Conservation (phyloP, 352 stramenopile genomes). For the Globisporangium nunn region DNA sequence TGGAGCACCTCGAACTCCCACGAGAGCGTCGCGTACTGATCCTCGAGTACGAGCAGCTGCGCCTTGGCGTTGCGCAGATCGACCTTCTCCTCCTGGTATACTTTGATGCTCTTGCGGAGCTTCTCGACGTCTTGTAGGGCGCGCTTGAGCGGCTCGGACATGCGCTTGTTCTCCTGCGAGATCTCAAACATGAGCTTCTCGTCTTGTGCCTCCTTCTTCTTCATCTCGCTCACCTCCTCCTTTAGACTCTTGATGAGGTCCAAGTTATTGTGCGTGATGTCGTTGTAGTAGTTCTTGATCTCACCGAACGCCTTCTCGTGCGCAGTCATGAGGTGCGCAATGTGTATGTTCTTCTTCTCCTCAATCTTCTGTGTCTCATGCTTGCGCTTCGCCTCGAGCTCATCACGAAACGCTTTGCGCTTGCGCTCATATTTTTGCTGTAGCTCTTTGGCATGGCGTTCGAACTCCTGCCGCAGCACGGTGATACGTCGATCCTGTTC, state of each 20-base stretch:
- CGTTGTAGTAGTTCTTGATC: slow-evolving; percentile 97
- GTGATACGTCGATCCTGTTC: slow-evolving; percentile 91
- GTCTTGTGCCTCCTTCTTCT: slow-evolving; percentile 92
- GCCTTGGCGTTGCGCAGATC: slow-evolving; percentile 58
- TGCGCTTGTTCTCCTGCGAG: slow-evolving; percentile 92
- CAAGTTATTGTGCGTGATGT: slow-evolving; percentile 97
- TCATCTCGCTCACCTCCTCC: slow-evolving; percentile 92
- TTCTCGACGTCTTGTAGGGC: slow-evolving; percentile 75
- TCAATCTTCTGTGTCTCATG: slow-evolving; percentile 87
- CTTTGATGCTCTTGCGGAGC: slow-evolving; percentile 53
- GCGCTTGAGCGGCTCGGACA: slow-evolving; percentile 91
- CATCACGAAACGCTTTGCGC: slow-evolving; percentile 73
- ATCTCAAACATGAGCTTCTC: slow-evolving; percentile 94
- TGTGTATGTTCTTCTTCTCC: slow-evolving; percentile 90
- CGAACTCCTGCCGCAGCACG: slow-evolving; percentile 87
- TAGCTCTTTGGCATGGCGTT: slow-evolving; percentile 86
- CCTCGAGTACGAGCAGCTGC: slow-evolving; percentile 82
- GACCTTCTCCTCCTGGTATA: slow-evolving; percentile 70
- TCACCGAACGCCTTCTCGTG: slow-evolving; percentile 93
- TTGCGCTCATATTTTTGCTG: slow-evolving; percentile 86
- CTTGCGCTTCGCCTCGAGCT: slow-evolving; percentile 77
- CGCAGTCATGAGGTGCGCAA: slow-evolving; percentile 88
- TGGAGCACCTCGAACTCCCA: slow-evolving; percentile 93
- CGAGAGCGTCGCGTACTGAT: slow-evolving; percentile 80
- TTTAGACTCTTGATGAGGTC: slow-evolving; percentile 95